Base-by-base conservation (phyloP, 2,329 filamentous ascomycete species). In the Fusarium sp. region DNA sequence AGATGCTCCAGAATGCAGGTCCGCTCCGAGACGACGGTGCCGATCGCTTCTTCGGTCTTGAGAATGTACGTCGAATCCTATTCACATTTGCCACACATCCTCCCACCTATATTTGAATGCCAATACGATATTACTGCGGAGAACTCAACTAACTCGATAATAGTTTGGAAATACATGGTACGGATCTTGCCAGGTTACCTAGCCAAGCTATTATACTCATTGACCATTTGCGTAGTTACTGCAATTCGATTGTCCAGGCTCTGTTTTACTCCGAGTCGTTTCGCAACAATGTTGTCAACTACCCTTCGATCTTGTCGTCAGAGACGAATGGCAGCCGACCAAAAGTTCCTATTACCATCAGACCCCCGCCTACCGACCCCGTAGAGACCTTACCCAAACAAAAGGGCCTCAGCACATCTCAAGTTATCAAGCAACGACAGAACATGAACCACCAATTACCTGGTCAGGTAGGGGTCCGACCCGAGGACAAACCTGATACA, bases 111-210 rank as follows among this genome's bases (percentile, higher is more conserved):
- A 25, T 25, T 50, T 49, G 39, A 52, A 22, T 30, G 41, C 46
- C 43, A 48, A 56, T 37, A 11, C 35, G 22, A 23, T 55, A 27
- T 52, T 39, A 37, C 44, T 39, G 25, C 39, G 47, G 41, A 39
- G 56, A 47, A 47, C 23, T 51, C 37, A 59, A 53, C 83, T 84
- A 74, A 84, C 77, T 52, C 61, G 52, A 59, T 46, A 67, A 53
- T 79, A 97, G 94, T 97, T 97, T 82, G 95, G 95, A 77, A 98
- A 97, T 77, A 98, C 95, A 78, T 98, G 95, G 94, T 97, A 91
- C 76, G 82, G 71, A 45, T n/a, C 41, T 44, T 46, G 35, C 53
- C 32, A 33, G 63, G 39, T 53, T 23, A 47, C n/a, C 45, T 52
- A 30, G 50, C 22, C 43, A 37, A 32, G 19, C 35, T 47, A 10